Base-by-base conservation (phyloP, 495 filamentous ascomycete species). In the Aspergillus sclerotiicarbonarius region DNA sequence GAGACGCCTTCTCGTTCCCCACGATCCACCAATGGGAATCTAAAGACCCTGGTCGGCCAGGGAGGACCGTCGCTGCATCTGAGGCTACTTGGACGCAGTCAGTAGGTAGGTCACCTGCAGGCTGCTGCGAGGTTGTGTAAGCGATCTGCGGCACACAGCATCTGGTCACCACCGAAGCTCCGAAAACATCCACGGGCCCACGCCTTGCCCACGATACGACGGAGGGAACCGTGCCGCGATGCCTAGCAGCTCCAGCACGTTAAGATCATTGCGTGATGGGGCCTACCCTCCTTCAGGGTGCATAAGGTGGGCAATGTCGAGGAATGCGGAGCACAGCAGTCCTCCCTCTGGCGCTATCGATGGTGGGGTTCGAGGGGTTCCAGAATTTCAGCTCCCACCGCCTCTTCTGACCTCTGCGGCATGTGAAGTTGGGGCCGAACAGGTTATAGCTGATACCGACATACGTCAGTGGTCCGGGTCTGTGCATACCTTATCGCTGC, bases 31-130 rank as follows among this genome's bases (percentile, higher is more conserved):
- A 50, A 53, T 47, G 37, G 53, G 29, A 21, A n/a, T 6, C 12
- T n/a, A 51, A 53, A 41, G 44, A 20, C 39, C 48, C 32, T 41
- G 25, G 53, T 56, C 53, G 57, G 59, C 69, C 62, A 62, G 59
- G 53, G 53, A 49, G 57, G 54, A 50, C 35, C 51, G 43, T 46
- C 47, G 60, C 59, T 61, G 62, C 33, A 35, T 32, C 41, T 61
- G 45, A 62, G 49, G 62, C 51, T 56, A 54, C 47, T 59, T 59
- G 63, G 18, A 54, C 53, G 56, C 51, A 60, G 56, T 58, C 41
- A 51, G 63, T 63, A 63, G 57, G 65, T 60, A 66, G 64, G 66
- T 71, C 71, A 74, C 62, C 67, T 69, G 71, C 64, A 61, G 53
- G 54, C 45, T 59, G 54, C 31, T 53, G 53, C 59, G 62, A 58